phyloP scores from a whole-genome alignment of 2,329 filamentous ascomycete genomes.

The Neonectria neomacrospora region DNA sequence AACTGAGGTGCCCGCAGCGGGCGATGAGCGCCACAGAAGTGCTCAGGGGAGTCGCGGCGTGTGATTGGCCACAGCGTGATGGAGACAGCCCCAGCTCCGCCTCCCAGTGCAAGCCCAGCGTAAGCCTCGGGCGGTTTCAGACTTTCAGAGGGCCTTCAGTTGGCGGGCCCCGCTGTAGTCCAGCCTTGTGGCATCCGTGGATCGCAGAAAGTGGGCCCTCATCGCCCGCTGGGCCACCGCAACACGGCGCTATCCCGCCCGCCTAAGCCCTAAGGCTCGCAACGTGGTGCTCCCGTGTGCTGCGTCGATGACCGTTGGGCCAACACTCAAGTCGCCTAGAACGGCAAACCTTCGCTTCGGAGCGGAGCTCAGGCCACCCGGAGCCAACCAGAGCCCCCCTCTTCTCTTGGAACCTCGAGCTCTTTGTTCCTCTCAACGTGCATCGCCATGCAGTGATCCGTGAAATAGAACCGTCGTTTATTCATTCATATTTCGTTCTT shows the following conservation, averaged over 20 bases:
- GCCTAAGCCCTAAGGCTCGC: constrained; percentile 24
- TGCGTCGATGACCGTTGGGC: constrained; percentile 6
- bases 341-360: constrained; percentile 3
- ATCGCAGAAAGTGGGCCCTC: constrained; percentile 3
- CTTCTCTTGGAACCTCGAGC: background rate
- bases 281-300: constrained; percentile 22
- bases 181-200: constrained; percentile 20
- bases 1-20: background rate
- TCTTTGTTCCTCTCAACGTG: constrained; percentile 4
- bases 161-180: constrained; percentile 12
- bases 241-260: constrained; percentile 6
- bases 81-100: constrained; percentile 9
- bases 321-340: constrained; percentile 9
- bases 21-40: constrained; percentile 10
- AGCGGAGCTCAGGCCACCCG: constrained; percentile 1
- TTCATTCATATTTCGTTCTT: constrained; percentile 8
- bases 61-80: constrained; percentile 10
- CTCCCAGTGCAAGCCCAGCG: constrained; percentile 1
- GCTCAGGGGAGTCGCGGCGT: background rate
- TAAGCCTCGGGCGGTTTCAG: constrained; percentile 15
- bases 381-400: background rate
- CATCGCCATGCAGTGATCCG: too few species aligned
- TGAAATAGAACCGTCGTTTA: background rate
- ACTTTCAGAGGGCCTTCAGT: constrained; percentile 12
- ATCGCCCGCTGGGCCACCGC: background rate